A percentile compares a stretch with the other conserved stretches of the same genome.
Conservation (phyloP, 441 rosid species). For the Rhodomyrtus psidioides region DNA sequence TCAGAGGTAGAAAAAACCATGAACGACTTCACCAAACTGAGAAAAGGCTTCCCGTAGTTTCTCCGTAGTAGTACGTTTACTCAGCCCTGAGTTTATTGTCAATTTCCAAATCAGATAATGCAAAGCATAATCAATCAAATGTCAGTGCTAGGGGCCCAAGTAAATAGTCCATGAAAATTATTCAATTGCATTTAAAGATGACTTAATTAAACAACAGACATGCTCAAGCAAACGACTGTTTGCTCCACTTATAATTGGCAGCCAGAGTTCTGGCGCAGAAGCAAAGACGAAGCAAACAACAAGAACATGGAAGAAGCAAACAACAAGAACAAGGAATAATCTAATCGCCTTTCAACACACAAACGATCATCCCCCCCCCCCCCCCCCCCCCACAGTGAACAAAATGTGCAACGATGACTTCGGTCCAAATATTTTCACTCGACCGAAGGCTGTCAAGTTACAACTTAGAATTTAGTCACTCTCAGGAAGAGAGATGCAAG, state of each 20-base stretch:
- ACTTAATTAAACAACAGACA: not conserved
- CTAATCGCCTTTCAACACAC: not conserved
- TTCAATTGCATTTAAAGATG: not conserved
- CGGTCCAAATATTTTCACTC: not conserved
- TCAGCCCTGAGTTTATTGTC: slow-evolving; percentile 47
- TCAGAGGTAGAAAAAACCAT: slow-evolving; percentile 36
- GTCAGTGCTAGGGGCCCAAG: not conserved
- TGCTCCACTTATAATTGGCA: not conserved
- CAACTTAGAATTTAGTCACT: not conserved
- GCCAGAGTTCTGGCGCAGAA: not conserved
- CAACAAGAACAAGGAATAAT: not conserved
- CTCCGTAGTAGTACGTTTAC: slow-evolving; percentile 72
- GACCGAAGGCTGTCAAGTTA: not conserved
- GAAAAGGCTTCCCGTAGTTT: slow-evolving; percentile 54
- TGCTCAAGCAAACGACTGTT: not conserved
- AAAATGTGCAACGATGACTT: not conserved
- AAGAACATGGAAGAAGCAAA: not conserved
- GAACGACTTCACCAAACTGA: slow-evolving; percentile 66
- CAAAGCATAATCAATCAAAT: not conserved
- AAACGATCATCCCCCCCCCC: not conserved
- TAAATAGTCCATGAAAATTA: not conserved
- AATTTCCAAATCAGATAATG: not conserved
- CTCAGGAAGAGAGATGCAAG: not conserved
- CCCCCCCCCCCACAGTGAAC: not conserved
- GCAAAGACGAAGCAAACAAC: not conserved